Percentiles rank a stretch among this genome's conserved stretches.
phyloP scores from a whole-genome alignment of 23 red algal species.

The Gracilaria gracilis region DNA sequence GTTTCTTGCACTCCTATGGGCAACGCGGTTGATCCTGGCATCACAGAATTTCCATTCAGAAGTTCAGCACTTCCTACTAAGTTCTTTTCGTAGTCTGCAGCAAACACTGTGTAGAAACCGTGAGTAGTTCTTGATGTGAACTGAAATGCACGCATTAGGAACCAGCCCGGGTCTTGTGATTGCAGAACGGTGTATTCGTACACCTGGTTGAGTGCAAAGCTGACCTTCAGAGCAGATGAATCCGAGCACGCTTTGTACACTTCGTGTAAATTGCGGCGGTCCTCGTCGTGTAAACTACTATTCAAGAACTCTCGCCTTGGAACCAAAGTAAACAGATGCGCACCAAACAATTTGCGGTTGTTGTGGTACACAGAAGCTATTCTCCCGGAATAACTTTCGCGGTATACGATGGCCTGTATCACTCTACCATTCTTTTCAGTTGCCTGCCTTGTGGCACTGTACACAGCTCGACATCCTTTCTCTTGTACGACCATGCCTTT shows the following conservation, averaged over 20 bases:
- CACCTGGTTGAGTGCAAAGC: neutral
- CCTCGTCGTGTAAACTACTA: neutral
- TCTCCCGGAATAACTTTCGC: constrained; percentile 3
- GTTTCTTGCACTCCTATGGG: neutral
- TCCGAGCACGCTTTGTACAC: neutral
- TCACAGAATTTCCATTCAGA: neutral
- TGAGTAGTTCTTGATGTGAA: constrained; percentile 26
- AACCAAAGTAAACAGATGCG: neutral
- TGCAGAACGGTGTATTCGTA: constrained; percentile 3
- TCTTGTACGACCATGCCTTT: no score
- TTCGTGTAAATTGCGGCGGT: neutral
- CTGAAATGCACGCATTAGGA: constrained; percentile 11
- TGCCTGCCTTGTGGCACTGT: neutral
- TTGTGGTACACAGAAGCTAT: constrained; percentile 12
- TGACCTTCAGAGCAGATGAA: neutral
- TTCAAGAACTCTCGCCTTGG: no score
- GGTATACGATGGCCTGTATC: neutral
- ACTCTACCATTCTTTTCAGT: neutral
- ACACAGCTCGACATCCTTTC: constrained; percentile 12
- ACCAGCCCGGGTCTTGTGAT: constrained; percentile 47
- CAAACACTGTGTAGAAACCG: neutral
- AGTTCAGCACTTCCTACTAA: neutral
- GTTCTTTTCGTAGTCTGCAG: neutral
- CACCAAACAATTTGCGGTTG: neutral
- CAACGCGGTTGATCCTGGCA: no score